Conservation (phyloP, 768 basidiomycete species). For the Mycena albidolilacea region DNA sequence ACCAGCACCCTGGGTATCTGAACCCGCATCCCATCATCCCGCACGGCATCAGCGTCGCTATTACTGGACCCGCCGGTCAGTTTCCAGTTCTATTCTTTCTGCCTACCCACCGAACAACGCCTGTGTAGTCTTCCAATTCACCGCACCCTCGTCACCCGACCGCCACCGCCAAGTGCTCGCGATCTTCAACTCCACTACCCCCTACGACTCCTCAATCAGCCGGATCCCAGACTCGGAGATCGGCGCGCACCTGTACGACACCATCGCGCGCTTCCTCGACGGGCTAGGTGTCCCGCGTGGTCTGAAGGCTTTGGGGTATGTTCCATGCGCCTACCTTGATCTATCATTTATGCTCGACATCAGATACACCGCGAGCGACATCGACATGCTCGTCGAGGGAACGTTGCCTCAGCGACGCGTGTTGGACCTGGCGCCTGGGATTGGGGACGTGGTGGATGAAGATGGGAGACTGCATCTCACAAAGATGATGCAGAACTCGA, state of each 20-base stretch:
- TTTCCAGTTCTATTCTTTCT: constrained; percentile 33
- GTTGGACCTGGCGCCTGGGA: constrained; percentile 92
- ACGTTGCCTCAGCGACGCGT: constrained; percentile 94
- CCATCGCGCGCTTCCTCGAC: constrained; percentile 91
- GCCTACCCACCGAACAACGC: neutral
- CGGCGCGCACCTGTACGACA: constrained; percentile 84
- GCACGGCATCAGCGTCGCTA: constrained; percentile 91
- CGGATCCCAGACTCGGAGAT: constrained; percentile 86
- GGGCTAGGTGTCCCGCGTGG: constrained; percentile 89
- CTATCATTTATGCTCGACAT: neutral
- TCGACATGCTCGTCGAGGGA: constrained; percentile 87
- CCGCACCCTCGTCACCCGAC: constrained; percentile 92
- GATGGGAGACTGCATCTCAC: constrained; percentile 89
- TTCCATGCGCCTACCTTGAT: constrained; percentile 3
- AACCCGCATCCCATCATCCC: constrained; percentile 93
- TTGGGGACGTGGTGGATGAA: constrained; percentile 85
- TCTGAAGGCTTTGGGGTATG: constrained; percentile 81
- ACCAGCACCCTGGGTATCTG: constrained; percentile 91
- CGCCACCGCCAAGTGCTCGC: constrained; percentile 92
- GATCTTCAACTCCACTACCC: constrained; percentile 79
- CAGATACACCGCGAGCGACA: constrained; percentile 77
- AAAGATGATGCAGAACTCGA: constrained; percentile 82
- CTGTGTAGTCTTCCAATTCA: constrained; percentile 89
- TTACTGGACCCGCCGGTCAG: constrained; percentile 88
- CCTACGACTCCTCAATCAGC: constrained; percentile 78